Percentiles rank a stretch among this genome's conserved stretches.
Evolutionary conservation across 805 yeast genomes (phyloP).

Genomic region (baker's yeast (Saccharomyces cerevisiae)): DNA sequence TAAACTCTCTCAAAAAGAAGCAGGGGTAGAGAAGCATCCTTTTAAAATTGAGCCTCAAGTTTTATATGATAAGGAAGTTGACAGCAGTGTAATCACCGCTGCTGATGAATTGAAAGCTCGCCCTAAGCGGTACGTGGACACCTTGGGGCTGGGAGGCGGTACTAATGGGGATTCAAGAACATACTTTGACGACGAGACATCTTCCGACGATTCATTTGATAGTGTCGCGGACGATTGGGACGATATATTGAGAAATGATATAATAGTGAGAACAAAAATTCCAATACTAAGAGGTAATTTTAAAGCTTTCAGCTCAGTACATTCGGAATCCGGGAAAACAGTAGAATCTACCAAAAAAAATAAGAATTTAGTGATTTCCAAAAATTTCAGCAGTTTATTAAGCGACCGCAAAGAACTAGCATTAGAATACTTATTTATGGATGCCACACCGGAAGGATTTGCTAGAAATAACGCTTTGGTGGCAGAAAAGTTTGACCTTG

Average conservation of each 20-base stretch:
- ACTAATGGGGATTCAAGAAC: conserved; percentile 12
- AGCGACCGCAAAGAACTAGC: conserved; percentile 73
- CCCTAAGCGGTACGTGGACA: conserved; percentile 30
- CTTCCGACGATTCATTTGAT: conserved; percentile 38
- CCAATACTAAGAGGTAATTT: conserved; percentile 38
- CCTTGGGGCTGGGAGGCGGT: conserved; percentile 12
- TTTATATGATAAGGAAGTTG: conserved; percentile 1
- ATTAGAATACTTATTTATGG: conserved; percentile 53
- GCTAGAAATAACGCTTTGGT: conserved; percentile 65
- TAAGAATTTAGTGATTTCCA: conserved; percentile 51
- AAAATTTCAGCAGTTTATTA: conserved; percentile 59
- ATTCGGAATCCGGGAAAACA: conserved; percentile 20
- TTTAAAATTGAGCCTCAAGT: conserved; percentile 1
- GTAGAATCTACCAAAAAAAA: conserved; percentile 23
- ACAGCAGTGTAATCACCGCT: conserved; percentile 3
- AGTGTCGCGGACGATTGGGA: conserved; percentile 65
- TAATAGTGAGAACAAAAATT: conserved; percentile 38
- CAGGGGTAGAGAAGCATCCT: conserved; percentile 1
- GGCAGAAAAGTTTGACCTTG: conserved; percentile 53
- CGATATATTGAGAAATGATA: conserved; percentile 51
- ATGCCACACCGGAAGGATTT: conserved; percentile 53
- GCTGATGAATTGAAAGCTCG: conserved; percentile 12
- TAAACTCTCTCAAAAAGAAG: conserved; percentile 18
- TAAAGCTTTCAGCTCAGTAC: conserved; percentile 20
- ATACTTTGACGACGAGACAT: conserved; percentile 16